Conservation (phyloP, 2,329 filamentous ascomycete species). For the Sporothrix sp. region DNA sequence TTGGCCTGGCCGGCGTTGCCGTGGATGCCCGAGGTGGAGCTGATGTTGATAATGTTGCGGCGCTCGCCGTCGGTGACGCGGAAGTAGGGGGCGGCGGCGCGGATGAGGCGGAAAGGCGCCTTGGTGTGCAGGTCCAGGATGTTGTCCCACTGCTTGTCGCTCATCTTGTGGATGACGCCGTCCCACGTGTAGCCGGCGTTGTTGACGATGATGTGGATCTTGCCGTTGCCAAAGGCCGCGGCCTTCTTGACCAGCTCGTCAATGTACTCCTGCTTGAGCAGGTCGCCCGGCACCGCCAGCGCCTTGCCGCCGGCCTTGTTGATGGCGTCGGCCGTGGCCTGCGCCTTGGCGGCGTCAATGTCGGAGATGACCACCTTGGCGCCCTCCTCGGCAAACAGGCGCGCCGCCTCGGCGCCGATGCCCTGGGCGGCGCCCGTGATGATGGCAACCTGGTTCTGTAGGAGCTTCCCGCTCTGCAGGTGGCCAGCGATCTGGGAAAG, state of each 20-base stretch:
- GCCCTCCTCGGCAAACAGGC: constrained; percentile 78
- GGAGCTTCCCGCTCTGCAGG: constrained; percentile 70
- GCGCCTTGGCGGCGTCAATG: constrained; percentile 66
- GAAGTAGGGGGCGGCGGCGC: constrained; percentile 76
- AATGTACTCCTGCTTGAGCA: constrained; percentile 63
- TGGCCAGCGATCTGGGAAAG: constrained; percentile 65
- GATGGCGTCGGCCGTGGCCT: constrained; percentile 59
- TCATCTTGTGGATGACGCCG: constrained; percentile 85
- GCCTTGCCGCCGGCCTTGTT: constrained; percentile 57
- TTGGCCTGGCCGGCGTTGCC: constrained; percentile 89
- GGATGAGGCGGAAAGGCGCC: constrained; percentile 74
- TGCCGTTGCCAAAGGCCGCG: constrained; percentile 72
- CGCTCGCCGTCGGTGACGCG: constrained; percentile 74
- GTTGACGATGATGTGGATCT: constrained; percentile 86
- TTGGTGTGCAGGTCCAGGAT: constrained; percentile 78
- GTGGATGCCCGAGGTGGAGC: constrained; percentile 69
- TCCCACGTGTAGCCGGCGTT: constrained; percentile 93
- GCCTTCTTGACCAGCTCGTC: constrained; percentile 61
- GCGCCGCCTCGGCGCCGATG: constrained; percentile 76
- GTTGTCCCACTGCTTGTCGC: constrained; percentile 83
- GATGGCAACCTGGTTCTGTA: constrained; percentile 73
- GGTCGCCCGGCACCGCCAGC: constrained; percentile 65
- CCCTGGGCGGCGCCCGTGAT: constrained; percentile 81
- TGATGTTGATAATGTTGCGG: constrained; percentile 74
- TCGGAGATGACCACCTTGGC: constrained; percentile 77